A percentile compares a stretch with the other conserved stretches of the same genome.
Conservation (phyloP, 2,329 filamentous ascomycete species). For the Sarocladiaceae sp. region DNA sequence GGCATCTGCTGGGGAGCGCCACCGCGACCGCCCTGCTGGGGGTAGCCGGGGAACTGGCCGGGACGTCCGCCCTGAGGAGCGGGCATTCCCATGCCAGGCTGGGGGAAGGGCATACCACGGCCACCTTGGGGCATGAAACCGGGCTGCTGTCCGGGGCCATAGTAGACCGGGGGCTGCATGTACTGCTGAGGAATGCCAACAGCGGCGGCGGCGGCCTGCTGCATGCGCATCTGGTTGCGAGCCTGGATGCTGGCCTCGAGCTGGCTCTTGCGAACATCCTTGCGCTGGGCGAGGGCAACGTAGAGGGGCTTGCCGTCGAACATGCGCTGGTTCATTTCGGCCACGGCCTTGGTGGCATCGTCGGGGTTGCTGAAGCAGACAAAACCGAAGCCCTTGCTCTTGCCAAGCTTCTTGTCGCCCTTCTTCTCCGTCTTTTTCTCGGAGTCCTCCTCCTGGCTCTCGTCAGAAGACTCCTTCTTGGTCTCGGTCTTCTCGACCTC, state of each 20-base stretch:
- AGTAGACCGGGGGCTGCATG: constrained; percentile 90
- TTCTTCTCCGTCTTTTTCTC: constrained; percentile 56
- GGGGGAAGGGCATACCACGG: constrained; percentile 61
- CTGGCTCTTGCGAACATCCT: constrained; percentile 99
- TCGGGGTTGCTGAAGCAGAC: constrained; percentile 99
- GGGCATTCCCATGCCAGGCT: constrained; percentile 59
- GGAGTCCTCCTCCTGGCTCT: constrained; percentile 41
- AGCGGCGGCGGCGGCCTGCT: constrained; percentile 87
- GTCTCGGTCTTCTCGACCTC: constrained; percentile 36
- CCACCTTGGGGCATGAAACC: constrained; percentile 60
- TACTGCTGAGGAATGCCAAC: constrained; percentile 74
- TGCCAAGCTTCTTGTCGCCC: constrained; percentile 68
- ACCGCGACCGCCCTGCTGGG: constrained; percentile 82
- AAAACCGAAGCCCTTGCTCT: constrained; percentile 99
- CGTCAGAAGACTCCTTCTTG: constrained; percentile 32
- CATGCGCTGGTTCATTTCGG: constrained; percentile 99
- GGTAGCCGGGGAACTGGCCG: constrained; percentile 79
- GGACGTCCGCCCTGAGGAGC: constrained; percentile 75
- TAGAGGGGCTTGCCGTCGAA: constrained; percentile 94
- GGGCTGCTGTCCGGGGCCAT: constrained; percentile 74
- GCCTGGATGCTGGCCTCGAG: constrained; percentile 99
- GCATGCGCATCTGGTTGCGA: constrained; percentile 96
- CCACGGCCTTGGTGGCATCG: constrained; percentile 97
- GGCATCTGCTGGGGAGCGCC: constrained; percentile 82
- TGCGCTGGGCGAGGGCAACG: constrained; percentile 95